Conservation (phyloP, 164 flowering plant species). For the Nymphaea colorata region DNA sequence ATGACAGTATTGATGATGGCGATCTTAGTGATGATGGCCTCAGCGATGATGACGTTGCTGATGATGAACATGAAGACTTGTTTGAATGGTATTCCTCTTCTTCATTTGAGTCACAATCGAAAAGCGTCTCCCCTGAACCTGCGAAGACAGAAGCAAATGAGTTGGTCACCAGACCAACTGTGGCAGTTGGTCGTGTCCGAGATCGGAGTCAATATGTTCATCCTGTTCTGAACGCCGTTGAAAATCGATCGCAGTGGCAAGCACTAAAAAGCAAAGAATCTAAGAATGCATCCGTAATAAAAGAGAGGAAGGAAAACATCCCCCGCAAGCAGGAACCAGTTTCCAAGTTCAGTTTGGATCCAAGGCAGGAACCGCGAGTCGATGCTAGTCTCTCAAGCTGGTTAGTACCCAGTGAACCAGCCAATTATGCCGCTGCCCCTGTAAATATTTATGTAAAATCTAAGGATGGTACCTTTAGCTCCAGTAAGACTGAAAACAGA, state of each 20-base stretch:
- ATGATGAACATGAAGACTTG: neutral
- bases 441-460: neutral
- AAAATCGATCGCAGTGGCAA: conserved; percentile 84
- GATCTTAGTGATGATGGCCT: conserved; percentile 33
- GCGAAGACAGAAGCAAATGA: conserved; percentile 1
- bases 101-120: neutral
- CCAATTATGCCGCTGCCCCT: neutral
- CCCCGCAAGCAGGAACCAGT: conserved; percentile 23
- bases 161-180: conserved; percentile 13
- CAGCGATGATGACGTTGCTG: conserved; percentile 13
- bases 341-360: neutral
- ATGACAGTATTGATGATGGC: conserved; percentile 22
- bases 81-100: neutral
- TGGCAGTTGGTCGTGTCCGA: conserved; percentile 8
- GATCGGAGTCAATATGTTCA: conserved; percentile 55
- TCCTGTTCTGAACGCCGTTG: conserved; percentile 74
- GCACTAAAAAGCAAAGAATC: conserved; percentile 45
- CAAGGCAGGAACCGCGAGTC: conserved; percentile 26
- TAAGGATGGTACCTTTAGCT: neutral
- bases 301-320: conserved; percentile 52
- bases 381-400: conserved; percentile 67
- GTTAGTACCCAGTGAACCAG: conserved; percentile 29
- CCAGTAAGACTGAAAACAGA: too few relatives aligned
- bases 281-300: conserved; percentile 17
- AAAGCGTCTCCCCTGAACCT: neutral